A percentile compares a stretch with the other conserved stretches of the same genome.
Evolutionary conservation across 2,329 filamentous ascomycete species (phyloP).

Genomic region (Aschersonia sp.): DNA sequence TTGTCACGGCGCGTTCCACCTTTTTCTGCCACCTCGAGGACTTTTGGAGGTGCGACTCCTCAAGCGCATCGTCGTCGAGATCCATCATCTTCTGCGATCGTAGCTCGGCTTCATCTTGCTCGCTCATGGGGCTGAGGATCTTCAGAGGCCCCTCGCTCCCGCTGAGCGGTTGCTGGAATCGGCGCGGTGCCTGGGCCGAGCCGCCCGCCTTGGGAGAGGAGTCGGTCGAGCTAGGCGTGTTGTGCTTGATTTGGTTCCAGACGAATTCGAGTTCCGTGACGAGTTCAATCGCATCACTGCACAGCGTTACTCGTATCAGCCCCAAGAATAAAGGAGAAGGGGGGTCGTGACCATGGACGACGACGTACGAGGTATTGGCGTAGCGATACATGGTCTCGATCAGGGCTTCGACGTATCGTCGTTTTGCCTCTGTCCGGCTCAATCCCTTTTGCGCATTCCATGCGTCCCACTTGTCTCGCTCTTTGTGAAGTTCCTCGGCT

Average conservation of each 20-base stretch:
- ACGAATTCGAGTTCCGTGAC: slow-evolving; percentile 96
- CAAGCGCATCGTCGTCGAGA: slow-evolving; percentile 26
- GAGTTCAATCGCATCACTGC: slow-evolving; percentile 66
- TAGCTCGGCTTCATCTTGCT: slow-evolving; percentile 55
- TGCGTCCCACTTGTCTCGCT: slow-evolving; percentile 73
- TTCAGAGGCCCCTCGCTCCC: slow-evolving; percentile 45
- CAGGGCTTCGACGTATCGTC: slow-evolving; percentile 80
- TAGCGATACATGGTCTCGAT: slow-evolving; percentile 97
- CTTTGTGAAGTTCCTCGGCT: slow-evolving; percentile 39
- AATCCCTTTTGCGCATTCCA: slow-evolving; percentile 83
- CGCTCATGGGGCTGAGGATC: slow-evolving; percentile 73
- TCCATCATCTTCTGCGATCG: slow-evolving; percentile 34
- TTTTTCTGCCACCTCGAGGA: slow-evolving; percentile 60
- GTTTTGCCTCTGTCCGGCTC: slow-evolving; percentile 82
- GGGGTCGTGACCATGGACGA: neutral
- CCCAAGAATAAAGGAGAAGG: neutral
- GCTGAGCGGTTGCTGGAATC: slow-evolving; percentile 30
- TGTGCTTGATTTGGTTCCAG: slow-evolving; percentile 94
- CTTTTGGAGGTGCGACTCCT: slow-evolving; percentile 21
- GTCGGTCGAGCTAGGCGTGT: slow-evolving; percentile 49
- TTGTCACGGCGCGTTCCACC: slow-evolving; percentile 74
- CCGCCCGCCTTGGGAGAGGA: slow-evolving; percentile 36
- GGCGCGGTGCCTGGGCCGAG: slow-evolving; percentile 16
- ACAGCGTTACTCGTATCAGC: neutral
- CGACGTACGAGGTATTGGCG: slow-evolving; percentile 62